Conservation (phyloP, 192 early-diverging fungal genomes). For the Haplosporangium gracile region DNA sequence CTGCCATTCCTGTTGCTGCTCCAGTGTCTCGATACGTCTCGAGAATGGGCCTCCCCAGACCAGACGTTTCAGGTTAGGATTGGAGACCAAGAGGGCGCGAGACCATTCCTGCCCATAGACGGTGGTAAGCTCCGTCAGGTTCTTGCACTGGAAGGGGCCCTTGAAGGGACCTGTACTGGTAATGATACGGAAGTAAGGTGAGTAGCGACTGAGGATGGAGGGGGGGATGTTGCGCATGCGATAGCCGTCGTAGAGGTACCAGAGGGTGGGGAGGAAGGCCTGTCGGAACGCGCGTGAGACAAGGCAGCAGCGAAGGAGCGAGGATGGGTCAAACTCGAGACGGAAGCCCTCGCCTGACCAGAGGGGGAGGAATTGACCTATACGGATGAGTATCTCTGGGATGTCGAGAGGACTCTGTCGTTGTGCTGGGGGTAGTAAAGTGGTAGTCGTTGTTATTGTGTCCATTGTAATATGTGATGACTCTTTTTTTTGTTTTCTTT, state of each 20-base stretch:
- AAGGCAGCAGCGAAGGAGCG: conserved; percentile 25
- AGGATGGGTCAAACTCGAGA: conserved; percentile 24
- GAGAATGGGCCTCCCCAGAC: conserved; percentile 42
- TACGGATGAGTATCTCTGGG: conserved; percentile 34
- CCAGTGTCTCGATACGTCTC: conserved; percentile 33
- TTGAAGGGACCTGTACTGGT: conserved; percentile 43
- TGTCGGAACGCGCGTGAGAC: conserved; percentile 21
- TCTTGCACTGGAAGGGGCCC: conserved; percentile 36
- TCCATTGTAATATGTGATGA: conserved; percentile 8
- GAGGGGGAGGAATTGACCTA: conserved; percentile 43
- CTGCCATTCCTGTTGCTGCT: conserved; percentile 43
- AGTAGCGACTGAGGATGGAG: conserved; percentile 12
- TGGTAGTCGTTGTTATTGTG: conserved; percentile 9
- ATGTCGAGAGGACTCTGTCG: conserved; percentile 22
- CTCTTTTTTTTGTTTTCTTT: not conserved
- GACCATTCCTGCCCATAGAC: conserved; percentile 52
- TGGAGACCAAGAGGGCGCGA: conserved; percentile 21
- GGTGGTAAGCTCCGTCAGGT: conserved; percentile 34
- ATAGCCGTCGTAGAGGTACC: conserved; percentile 43
- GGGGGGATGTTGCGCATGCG: conserved; percentile 31
- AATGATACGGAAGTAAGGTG: conserved; percentile 37
- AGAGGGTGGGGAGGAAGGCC: conserved; percentile 22
- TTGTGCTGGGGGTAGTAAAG: not conserved
- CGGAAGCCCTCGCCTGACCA: conserved; percentile 34
- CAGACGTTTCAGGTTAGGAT: conserved; percentile 31